phyloP scores from a whole-genome alignment of 192 early-diverging fungal species.

The Kappamyces sp. region DNA sequence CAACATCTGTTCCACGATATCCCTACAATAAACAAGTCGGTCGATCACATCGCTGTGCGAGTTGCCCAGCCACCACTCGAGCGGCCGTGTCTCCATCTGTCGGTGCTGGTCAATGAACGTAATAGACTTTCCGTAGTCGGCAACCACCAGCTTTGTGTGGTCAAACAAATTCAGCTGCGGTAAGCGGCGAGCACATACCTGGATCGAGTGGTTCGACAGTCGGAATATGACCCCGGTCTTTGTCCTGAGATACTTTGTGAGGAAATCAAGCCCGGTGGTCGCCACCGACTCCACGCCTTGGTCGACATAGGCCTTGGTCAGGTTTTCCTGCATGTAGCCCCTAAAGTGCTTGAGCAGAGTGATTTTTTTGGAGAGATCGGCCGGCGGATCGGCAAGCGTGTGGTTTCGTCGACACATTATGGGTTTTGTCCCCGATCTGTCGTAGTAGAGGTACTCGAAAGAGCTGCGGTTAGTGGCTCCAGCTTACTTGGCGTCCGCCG shows the following conservation, averaged over 20 bases:
- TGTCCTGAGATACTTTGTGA: conserved; percentile 64
- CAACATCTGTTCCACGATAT: conserved; percentile 37
- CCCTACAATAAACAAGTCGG: conserved; percentile 29
- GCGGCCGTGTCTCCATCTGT: conserved; percentile 20
- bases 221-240: conserved; percentile 60
- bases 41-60: conserved; percentile 26
- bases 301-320: conserved; percentile 30
- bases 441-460: conserved; percentile 42
- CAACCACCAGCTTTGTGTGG: conserved; percentile 64
- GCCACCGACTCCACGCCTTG: not conserved
- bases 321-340: conserved; percentile 56
- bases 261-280: conserved; percentile 27
- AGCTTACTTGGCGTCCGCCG: conserved; percentile 50
- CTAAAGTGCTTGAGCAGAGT: conserved; percentile 51
- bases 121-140: conserved; percentile 44
- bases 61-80: conserved; percentile 18
- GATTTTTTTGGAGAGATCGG: conserved; percentile 54
- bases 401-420: conserved; percentile 32
- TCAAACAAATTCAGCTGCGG: conserved; percentile 66
- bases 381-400: conserved; percentile 39
- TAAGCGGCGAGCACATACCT: conserved; percentile 33
- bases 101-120: conserved; percentile 55
- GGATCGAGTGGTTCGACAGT: conserved; percentile 60
- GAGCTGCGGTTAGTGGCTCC: conserved; percentile 21
- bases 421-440: conserved; percentile 14